Evolutionary conservation across 352 stramenopile genomes (phyloP), one percentile per base, ranked within the genome.

Genomic region (Pythium sukuiense): DNA sequence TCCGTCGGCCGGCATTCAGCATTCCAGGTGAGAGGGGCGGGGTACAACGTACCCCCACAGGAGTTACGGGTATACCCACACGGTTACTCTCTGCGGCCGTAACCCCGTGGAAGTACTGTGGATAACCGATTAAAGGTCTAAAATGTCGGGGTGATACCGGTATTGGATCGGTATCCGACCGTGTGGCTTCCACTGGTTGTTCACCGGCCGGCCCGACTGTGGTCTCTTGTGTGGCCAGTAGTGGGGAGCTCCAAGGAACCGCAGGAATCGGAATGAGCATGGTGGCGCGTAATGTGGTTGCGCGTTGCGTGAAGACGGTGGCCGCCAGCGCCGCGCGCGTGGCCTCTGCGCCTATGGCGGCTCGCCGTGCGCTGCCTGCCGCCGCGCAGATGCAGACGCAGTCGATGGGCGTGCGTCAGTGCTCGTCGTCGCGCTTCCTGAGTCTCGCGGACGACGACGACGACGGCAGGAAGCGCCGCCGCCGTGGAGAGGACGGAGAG

Each of bases 401-500:
- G 65, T 24, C 20, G 20, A 27, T n/a, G 45, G 53, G 70, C 26
- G 55, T 72, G 59, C 76, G 76, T 46, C 33, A 62, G 24, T 79
- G 72, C 65, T 80, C 74, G 59, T 85, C 82, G 66, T 94, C 85
- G 65, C 83, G 86, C 26, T 95, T 95, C 70, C 59, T 90, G 67
- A 89, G 73, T 33, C 73, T 95, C 65, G 83, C 76, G 56, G 77
- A 92, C 59, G 74, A 88, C 49, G 83, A 89, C 39, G 46, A 39
- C 29, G 41, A 59, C 8, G 77, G 82, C 46, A 63, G 79, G 39
- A 71, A 73, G 27, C 49, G 49, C 6, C 55, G 69, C 30, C 24
- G 56, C 24, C 46, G 37, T n/a, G 65, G 61, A 8, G 61, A 62
- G 20, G 49, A 59, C 29, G 33, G 18, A 3, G 65, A 74, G 9